Evolutionary conservation across 2,329 filamentous ascomycete genomes (phyloP), one percentile per base, ranked within the genome.

Genomic region (Diaporthe sp.): DNA sequence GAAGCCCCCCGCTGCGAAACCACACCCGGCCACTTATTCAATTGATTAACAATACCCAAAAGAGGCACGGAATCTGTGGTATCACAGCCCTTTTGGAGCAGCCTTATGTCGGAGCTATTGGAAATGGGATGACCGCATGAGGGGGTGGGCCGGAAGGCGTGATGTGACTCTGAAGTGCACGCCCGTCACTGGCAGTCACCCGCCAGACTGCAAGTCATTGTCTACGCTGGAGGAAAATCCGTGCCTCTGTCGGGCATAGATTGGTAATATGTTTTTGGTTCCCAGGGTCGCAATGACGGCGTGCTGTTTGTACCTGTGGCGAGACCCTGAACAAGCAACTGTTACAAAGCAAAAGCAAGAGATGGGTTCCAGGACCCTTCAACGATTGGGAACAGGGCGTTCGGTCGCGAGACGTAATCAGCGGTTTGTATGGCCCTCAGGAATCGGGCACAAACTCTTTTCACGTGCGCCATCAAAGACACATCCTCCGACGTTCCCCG

Each of bases 101-200:
- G 69, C 69, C 69, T 60, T 71, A 60, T 35, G 55, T 61, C 55
- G 35, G 69, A 42, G 33, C 68, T 61, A 61, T 71, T 69, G 66
- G 38, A 57, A 52, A 50, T 67, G 42, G 45, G 42, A 67, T 67
- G 61, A 67, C 61, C 30, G 45, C 45, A 50, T 67, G 45, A 50
- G 13, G 6, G 54, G 60, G 19, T 52, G 28, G 61, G 10, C 61
- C 61, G 45, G 22, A n/a, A 50, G 10, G 42, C 45, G 12, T 50
- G 45, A 50, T 33, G 30, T 67, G 61, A 67, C 22, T 33, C 4
- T 52, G 12, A 67, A 47, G 13, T n/a, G 22, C 61, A n/a, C 30
- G 25, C 22, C 61, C 30, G 22, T 50, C 12, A n/a, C n/a, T n/a
- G n/a, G n/a, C 10, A 52, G 3, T 25, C 22, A n/a, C 15, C 28